Evolutionary conservation across 192 early-diverging fungal species (phyloP), one percentile per base, ranked within the genome.

Genomic region (Rhizophagus prolifer): DNA sequence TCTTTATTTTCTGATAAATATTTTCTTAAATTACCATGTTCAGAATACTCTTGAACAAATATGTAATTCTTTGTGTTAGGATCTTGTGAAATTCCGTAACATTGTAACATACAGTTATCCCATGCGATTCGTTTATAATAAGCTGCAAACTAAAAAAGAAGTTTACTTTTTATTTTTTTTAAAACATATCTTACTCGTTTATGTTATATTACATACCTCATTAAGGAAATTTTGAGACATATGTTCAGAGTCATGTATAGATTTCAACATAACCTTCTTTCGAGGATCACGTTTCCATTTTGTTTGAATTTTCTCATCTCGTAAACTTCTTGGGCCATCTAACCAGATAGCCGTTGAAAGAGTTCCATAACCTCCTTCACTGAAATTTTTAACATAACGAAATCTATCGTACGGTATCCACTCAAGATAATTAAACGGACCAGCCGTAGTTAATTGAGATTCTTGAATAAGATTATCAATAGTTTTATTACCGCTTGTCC

Each of bases 351-450:
- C 74, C 0, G 31, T 47, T 21, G 23, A 63, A 66, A 75, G 13
- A 41, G 58, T 66, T 31, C 58, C 36, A 75, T 47, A 75, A 50
- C 63, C 63, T 26, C 74, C 74, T 54, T 26, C 13, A 30, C 19
- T 63, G 28, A 75, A 65, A 60, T 25, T 28, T 31, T 46, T 26
- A 54, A 47, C 4, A 59, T 65, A 13, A 44, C 25, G 30, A 65
- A 75, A 66, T 28, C 36, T 75, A 9, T 75, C 31, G 36, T 13
- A 75, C 14, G 74, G 74, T 44, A 75, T 75, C 74, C 74, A 75
- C 44, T 75, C 74, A 31, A 75, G 41, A 31, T 62, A 75, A 50
- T 46, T 41, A 31, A 38, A 31, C 28, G 23, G 41, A 28, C 58
- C 59, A 58, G 38, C 44, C 14, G 62, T 31, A 66, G 47, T 75